Conservation (phyloP, 2,329 filamentous ascomycete genomes). For the Monilinia laxa region DNA sequence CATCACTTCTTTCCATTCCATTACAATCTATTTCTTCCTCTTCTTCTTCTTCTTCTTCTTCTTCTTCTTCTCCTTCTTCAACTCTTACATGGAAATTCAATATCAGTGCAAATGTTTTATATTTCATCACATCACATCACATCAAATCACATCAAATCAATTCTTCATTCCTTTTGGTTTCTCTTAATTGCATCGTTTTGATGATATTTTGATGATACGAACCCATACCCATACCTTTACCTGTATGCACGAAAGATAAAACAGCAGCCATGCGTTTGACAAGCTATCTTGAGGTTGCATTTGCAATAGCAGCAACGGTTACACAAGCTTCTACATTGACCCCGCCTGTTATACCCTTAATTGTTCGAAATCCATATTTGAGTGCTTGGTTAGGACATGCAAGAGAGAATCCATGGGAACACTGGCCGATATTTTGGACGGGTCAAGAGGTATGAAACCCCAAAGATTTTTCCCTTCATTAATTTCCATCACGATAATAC, state of each 20-base stretch:
- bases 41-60: not conserved
- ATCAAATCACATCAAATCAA: not conserved
- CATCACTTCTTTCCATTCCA: too few relatives aligned
- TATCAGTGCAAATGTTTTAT: not conserved
- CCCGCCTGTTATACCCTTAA: slow-evolving; percentile 56
- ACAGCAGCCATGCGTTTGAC: slow-evolving; percentile 37
- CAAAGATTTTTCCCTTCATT: not conserved
- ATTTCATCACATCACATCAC: not conserved
- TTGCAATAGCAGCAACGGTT: slow-evolving; percentile 31
- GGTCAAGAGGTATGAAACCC: slow-evolving; percentile 55
- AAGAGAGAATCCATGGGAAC: slow-evolving; percentile 71
- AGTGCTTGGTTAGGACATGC: slow-evolving; percentile 65
- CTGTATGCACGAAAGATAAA: slow-evolving; percentile 9
- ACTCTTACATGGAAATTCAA: not conserved
- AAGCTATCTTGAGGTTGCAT: slow-evolving; percentile 35
- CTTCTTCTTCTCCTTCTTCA: not conserved
- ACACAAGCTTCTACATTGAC: slow-evolving; percentile 53
- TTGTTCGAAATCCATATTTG: slow-evolving; percentile 60
- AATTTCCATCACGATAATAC: slow-evolving; percentile 14
- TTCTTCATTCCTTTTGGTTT: not conserved
- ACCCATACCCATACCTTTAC: not conserved
- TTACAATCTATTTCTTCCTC: too few relatives aligned
- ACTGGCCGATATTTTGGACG: slow-evolving; percentile 86
- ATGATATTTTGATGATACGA: slow-evolving; percentile 12
- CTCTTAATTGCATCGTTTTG: not conserved